Evolutionary conservation across 139 green algal genomes (phyloP).

Genomic region (Coccomyxa sp.): DNA sequence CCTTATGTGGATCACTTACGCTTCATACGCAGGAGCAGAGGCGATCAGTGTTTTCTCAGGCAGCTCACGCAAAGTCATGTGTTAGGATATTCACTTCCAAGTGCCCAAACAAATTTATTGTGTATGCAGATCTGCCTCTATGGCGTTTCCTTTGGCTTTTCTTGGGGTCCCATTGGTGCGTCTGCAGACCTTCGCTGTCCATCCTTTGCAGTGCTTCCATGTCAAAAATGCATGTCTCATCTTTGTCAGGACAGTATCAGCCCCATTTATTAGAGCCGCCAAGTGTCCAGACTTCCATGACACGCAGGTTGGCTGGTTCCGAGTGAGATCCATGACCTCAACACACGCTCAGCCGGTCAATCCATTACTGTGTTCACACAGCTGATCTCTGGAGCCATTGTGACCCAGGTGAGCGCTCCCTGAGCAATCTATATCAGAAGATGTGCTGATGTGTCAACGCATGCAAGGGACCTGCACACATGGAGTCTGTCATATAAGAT

Average conservation of each 20-base stretch:
- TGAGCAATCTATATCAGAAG: too few relatives aligned
- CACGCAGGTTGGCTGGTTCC: slow-evolving; percentile 64
- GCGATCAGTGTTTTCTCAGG: too few relatives aligned
- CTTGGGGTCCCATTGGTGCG: slow-evolving; percentile 17
- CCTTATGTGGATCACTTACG: too few relatives aligned
- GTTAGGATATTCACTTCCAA: too few relatives aligned
- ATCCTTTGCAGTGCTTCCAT: too few relatives aligned
- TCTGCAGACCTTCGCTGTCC: neutral
- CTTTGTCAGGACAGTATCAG: too few relatives aligned
- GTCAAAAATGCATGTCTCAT: too few relatives aligned
- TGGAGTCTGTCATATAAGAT: neutral
- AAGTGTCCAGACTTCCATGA: too few relatives aligned
- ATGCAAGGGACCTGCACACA: neutral
- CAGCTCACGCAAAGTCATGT: too few relatives aligned
- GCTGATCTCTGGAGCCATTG: slow-evolving; percentile 18
- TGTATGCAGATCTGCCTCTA: slow-evolving; percentile 21
- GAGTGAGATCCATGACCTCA: slow-evolving; percentile 52
- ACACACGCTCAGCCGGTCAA: slow-evolving; percentile 38
- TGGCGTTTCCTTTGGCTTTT: slow-evolving; percentile 21
- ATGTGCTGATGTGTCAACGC: neutral
- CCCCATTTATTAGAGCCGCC: too few relatives aligned
- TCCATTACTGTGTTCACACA: slow-evolving; percentile 40
- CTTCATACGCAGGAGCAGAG: too few relatives aligned
- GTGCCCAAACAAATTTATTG: too few relatives aligned
- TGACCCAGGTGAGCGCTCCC: neutral